These are phyloP conservation scores for Clonostachys byssicola DNA, from an alignment of 2,329 filamentous ascomycete genomes.

Conservation along the genomic window DNA sequence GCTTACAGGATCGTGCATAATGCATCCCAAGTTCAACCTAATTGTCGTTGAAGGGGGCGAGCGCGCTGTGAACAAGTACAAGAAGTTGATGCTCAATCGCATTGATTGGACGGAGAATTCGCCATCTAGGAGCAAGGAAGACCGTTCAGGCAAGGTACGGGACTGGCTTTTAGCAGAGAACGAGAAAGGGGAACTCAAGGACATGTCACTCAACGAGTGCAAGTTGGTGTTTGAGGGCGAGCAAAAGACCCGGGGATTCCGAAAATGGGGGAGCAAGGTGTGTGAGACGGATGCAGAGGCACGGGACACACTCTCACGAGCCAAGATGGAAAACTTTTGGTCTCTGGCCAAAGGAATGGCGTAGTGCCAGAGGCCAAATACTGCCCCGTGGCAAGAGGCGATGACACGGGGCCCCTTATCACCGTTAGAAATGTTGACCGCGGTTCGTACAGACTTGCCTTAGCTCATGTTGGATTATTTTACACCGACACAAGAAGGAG, in stretches of 20 bases:
- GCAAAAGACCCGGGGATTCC: conserved; percentile 73
- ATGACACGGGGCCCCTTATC: too few species aligned
- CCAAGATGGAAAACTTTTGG: conserved; percentile 97
- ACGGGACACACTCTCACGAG: conserved; percentile 70
- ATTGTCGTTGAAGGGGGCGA: conserved; percentile 89
- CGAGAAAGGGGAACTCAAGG: conserved; percentile 73
- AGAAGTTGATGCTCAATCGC: conserved; percentile 88
- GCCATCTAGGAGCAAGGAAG: conserved; percentile 58
- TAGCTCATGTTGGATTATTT: too few species aligned
- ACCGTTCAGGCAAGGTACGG: conserved; percentile 53
- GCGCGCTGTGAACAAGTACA: conserved; percentile 79
- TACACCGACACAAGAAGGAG: too few species aligned
- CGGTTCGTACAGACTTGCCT: too few species aligned
- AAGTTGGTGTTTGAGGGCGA: conserved; percentile 88
- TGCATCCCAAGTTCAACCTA: conserved; percentile 85
- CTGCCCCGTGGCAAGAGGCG: too few species aligned
- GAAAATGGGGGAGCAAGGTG: conserved; percentile 84
- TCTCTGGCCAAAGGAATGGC: conserved; percentile 67
- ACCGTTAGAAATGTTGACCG: too few species aligned
- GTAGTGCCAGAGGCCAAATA: too few species aligned
- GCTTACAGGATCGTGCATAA: conserved; percentile 85
- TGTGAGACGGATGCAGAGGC: conserved; percentile 91
- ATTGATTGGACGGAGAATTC: conserved; percentile 94
- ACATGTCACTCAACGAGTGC: conserved; percentile 79
- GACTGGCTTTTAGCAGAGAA: conserved; percentile 79